Evolutionary conservation across 2,329 filamentous ascomycete species (phyloP).

Genomic region (Penicillium sp.): DNA sequence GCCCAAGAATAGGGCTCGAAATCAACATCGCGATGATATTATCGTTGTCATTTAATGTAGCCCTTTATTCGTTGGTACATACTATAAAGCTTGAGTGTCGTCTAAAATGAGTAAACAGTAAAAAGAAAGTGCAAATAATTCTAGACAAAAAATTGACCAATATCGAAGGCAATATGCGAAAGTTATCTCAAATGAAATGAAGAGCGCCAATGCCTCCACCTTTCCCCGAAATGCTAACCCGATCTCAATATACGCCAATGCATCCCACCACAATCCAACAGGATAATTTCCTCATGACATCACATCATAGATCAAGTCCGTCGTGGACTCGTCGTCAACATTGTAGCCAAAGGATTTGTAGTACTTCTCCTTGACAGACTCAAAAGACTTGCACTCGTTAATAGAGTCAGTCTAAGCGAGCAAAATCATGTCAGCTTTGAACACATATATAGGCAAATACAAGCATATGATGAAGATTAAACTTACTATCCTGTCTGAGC

Average conservation of each 20-base stretch:
- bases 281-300: slow-evolving; percentile 8
- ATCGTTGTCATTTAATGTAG: no score
- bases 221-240: neutral
- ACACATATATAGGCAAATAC: neutral
- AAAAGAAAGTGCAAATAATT: neutral
- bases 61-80: neutral
- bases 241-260: neutral
- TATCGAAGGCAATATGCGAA: neutral
- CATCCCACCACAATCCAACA: neutral
- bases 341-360: slow-evolving; percentile 13
- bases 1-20: no score
- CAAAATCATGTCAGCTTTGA: neutral
- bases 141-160: neutral
- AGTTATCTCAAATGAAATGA: neutral
- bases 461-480: neutral
- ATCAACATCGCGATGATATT: no score
- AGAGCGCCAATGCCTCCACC: neutral
- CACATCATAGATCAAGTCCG: slow-evolving; percentile 19
- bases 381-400: slow-evolving; percentile 25
- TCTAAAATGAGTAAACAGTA: neutral
- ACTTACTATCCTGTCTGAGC: slow-evolving; percentile 15
- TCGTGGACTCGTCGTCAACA: slow-evolving; percentile 2
- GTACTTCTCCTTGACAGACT: slow-evolving; percentile 23
- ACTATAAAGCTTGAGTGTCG: neutral
- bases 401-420: slow-evolving; percentile 1